Percentiles rank a stretch among this genome's conserved stretches.
phyloP scores from a whole-genome alignment of 306 rosid genomes.

The Senna tora region DNA sequence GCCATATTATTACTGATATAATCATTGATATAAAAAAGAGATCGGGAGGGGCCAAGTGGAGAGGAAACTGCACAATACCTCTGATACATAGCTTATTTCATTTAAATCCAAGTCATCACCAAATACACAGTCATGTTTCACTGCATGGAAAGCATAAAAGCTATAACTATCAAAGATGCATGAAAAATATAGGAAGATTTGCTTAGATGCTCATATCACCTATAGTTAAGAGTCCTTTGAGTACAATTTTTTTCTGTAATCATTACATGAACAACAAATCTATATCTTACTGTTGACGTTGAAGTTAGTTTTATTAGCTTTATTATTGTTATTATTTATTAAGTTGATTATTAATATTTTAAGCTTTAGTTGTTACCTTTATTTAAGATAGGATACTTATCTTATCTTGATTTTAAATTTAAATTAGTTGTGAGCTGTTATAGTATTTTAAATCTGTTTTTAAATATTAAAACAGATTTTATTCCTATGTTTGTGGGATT shows the following conservation, averaged over 20 bases:
- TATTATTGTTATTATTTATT: no score
- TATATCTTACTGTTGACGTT: no score
- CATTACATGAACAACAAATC: not conserved
- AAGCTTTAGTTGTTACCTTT: no score
- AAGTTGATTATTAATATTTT: no score
- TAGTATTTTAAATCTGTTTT: no score
- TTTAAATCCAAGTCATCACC: constrained; percentile 85
- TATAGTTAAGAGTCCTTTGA: not conserved
- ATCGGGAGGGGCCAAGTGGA: constrained; percentile 6
- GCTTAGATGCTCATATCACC: not conserved
- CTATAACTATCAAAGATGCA: constrained; percentile 27
- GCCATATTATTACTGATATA: constrained; percentile 15
- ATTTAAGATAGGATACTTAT: no score
- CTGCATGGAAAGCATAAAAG: constrained; percentile 53
- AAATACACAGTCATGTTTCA: constrained; percentile 95
- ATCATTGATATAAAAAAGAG: constrained; percentile 22
- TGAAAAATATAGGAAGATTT: not conserved
- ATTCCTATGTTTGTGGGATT: no score
- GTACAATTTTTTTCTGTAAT: not conserved
- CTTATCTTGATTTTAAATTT: no score
- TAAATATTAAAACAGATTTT: no score
- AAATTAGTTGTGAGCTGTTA: no score
- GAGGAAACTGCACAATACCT: constrained; percentile 50
- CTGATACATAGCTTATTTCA: constrained; percentile 78
- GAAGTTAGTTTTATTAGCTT: no score